These are phyloP conservation scores for Nicotiana attenuata DNA, from an alignment of 257 asterid genomes.

Conservation along the genomic window DNA sequence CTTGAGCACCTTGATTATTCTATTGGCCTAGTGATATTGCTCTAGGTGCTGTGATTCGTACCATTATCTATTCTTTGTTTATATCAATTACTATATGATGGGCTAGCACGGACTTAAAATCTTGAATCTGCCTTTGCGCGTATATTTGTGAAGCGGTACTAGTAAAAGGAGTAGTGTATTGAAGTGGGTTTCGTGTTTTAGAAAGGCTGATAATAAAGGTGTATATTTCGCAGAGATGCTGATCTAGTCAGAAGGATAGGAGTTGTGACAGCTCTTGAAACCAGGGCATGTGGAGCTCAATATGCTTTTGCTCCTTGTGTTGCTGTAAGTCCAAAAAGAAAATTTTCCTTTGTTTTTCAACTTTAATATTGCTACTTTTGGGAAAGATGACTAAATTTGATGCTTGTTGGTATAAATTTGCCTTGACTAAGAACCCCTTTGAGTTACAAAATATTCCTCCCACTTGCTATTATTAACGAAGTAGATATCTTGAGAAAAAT, in stretches of 20 bases:
- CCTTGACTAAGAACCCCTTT: neutral
- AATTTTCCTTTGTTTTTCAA: neutral
- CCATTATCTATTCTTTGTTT: neutral
- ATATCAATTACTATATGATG: neutral
- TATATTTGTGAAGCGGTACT: neutral
- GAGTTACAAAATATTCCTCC: neutral
- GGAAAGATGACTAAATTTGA: neutral
- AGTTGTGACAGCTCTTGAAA: slow-evolving; percentile 91
- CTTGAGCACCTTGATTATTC: no score
- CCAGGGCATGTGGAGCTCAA: slow-evolving; percentile 83
- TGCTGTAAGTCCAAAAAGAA: slow-evolving; percentile 60
- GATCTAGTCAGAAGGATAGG: slow-evolving; percentile 72
- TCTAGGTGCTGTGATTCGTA: no score
- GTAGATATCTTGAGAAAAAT: neutral
- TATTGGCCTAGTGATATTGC: no score
- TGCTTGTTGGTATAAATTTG: neutral
- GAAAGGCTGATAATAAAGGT: neutral
- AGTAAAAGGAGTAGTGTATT: neutral
- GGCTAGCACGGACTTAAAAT: neutral
- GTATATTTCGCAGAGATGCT: slow-evolving; percentile 43
- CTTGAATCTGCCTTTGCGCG: neutral
- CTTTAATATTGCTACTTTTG: neutral
- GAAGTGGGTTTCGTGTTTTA: neutral
- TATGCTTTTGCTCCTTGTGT: slow-evolving; percentile 97
- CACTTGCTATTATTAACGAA: neutral